These are phyloP conservation scores for Lyophyllum decastes DNA, from an alignment of 768 basidiomycete species.

Conservation along the genomic window DNA sequence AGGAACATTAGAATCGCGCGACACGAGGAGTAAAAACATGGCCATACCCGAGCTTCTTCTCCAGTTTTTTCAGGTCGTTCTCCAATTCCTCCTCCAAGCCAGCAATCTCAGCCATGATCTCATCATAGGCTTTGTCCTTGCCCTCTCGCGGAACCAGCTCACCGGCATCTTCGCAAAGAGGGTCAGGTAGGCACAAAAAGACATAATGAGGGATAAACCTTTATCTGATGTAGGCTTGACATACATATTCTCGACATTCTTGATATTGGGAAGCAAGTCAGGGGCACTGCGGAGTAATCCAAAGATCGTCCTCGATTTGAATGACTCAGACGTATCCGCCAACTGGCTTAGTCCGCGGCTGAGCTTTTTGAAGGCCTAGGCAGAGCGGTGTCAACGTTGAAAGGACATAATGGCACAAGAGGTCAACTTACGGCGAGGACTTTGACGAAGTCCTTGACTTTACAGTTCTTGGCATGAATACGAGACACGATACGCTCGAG, in stretches of 20 bases:
- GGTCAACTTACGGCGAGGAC: constrained; percentile 62
- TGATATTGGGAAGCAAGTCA: constrained; percentile 70
- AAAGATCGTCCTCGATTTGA: constrained; percentile 75
- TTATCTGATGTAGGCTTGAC: constrained; percentile 53
- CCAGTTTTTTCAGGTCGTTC: constrained; percentile 61
- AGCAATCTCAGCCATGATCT: constrained; percentile 67
- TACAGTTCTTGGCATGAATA: constrained; percentile 91
- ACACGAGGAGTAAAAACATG: constrained; percentile 3
- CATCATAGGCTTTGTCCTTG: constrained; percentile 85
- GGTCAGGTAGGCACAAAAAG: background rate
- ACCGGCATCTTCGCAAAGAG: constrained; percentile 47
- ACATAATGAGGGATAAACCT: constrained; percentile 39
- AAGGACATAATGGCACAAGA: background rate
- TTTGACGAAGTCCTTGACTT: constrained; percentile 84
- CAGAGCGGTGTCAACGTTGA: background rate
- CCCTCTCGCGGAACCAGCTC: constrained; percentile 83
- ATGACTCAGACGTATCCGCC: constrained; percentile 64
- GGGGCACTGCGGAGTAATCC: constrained; percentile 81
- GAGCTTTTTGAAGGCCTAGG: constrained; percentile 74
- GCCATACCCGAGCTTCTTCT: constrained; percentile 66
- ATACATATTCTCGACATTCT: constrained; percentile 75
- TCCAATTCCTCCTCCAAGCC: constrained; percentile 73
- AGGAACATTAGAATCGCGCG: constrained; percentile 1
- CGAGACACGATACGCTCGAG: constrained; percentile 93
- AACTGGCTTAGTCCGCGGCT: constrained; percentile 66